These are phyloP conservation scores for Neofusicoccum parvum DNA, from an alignment of 2,329 filamentous ascomycete species.

Conservation along the genomic window DNA sequence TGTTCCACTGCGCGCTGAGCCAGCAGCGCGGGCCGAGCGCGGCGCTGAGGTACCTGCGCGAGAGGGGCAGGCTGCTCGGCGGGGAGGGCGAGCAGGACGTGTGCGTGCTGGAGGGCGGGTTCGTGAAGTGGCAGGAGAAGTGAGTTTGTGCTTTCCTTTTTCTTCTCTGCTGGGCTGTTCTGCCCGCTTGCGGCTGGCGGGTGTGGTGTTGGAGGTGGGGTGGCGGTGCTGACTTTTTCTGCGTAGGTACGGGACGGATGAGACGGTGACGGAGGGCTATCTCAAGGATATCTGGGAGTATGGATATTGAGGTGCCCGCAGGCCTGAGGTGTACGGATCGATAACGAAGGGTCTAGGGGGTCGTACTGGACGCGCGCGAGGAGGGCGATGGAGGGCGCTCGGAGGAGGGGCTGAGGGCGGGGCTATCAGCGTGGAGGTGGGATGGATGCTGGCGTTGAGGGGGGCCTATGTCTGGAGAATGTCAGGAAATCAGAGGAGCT, in stretches of 20 bases:
- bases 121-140: constrained; percentile 84
- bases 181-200: too few species aligned
- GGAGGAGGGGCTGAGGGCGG: not conserved
- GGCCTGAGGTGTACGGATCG: not conserved
- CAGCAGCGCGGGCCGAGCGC: constrained; percentile 88
- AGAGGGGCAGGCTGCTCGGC: constrained; percentile 58
- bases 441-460: not conserved
- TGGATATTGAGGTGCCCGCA: constrained; percentile 31
- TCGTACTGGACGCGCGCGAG: constrained; percentile 10
- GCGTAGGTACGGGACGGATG: constrained; percentile 68
- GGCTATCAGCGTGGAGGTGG: not conserved
- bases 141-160: constrained; percentile 37
- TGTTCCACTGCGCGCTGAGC: constrained; percentile 92
- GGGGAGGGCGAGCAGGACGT: constrained; percentile 63
- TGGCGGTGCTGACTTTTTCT: not conserved
- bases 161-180: not conserved
- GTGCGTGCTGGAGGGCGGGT: constrained; percentile 80
- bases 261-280: constrained; percentile 80
- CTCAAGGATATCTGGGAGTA: constrained; percentile 81
- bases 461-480: not conserved
- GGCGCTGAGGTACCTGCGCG: constrained; percentile 76
- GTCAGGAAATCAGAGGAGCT: not conserved
- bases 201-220: not conserved
- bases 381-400: constrained; percentile 7
- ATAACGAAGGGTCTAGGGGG: constrained; percentile 6